Evolutionary conservation across 139 green algal genomes (phyloP).

Genomic region (Pleodorina starrii): DNA sequence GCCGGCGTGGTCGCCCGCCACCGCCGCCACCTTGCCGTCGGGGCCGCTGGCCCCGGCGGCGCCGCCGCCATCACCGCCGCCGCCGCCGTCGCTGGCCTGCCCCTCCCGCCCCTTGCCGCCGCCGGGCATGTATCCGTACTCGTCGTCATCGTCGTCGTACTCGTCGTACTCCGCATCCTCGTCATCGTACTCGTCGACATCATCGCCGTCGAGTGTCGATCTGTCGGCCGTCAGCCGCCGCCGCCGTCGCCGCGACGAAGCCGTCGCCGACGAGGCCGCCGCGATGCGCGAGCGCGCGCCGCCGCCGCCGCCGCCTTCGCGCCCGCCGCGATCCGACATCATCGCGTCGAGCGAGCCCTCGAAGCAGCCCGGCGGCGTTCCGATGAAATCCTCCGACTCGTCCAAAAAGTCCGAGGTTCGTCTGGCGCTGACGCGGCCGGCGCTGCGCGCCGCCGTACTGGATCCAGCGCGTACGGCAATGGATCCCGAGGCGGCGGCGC

Average conservation of each 20-base stretch:
- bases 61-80: neutral
- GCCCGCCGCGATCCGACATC: neutral
- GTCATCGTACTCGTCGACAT: neutral
- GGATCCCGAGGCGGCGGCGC: neutral
- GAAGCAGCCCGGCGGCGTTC: constrained; percentile 33
- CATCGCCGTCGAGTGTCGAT: neutral
- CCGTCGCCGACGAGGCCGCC: neutral
- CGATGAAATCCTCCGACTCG: constrained; percentile 19
- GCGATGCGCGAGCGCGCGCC: neutral
- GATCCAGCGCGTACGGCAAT: neutral
- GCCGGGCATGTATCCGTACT: neutral
- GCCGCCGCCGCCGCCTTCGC: neutral
- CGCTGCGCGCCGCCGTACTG: neutral
- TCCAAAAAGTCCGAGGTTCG: neutral
- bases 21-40: no score
- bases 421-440: no score
- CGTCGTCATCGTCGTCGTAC: neutral
- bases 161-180: neutral
- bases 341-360: neutral
- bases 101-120: neutral
- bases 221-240: neutral
- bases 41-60: neutral
- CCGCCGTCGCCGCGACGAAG: neutral
- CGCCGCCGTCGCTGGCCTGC: neutral
- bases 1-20: no score